Evolutionary conservation across 805 yeast genomes (phyloP).

Genomic region (Zygosaccharomyces pseudorouxii): DNA sequence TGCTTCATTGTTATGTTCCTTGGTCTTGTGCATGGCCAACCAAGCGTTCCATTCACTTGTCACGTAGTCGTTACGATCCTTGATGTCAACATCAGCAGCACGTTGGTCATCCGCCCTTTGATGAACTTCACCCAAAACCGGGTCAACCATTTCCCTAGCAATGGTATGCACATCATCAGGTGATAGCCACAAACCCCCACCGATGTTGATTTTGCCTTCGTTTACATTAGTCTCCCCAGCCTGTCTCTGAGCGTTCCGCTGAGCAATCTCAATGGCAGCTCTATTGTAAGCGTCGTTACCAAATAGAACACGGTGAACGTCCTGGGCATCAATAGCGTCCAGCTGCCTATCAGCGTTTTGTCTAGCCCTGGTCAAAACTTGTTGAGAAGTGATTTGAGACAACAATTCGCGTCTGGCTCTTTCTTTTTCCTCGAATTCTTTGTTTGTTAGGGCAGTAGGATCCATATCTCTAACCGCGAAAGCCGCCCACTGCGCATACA

Average conservation of each 20-base stretch:
- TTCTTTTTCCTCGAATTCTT: conserved; percentile 44
- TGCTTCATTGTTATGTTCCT: conserved; percentile 37
- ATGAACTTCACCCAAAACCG: conserved; percentile 72
- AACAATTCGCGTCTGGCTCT: conserved; percentile 27
- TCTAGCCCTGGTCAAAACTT: conserved; percentile 49
- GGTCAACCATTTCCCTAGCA: conserved; percentile 76
- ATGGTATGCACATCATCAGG: conserved; percentile 70
- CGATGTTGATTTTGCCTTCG: conserved; percentile 62
- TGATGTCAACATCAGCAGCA: conserved; percentile 44
- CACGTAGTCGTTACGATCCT: conserved; percentile 36
- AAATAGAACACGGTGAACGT: conserved; percentile 15
- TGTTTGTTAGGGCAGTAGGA: conserved; percentile 36
- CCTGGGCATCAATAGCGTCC: conserved; percentile 42
- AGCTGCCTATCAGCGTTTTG: conserved; percentile 44
- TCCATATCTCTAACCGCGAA: conserved; percentile 38
- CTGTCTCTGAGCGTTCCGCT: conserved; percentile 58
- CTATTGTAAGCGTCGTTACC: conserved; percentile 56
- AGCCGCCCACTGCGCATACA: conserved; percentile 42
- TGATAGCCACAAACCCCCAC: conserved; percentile 81
- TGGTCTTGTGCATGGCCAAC: conserved; percentile 38
- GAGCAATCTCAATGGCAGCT: conserved; percentile 74
- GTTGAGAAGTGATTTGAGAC: conserved; percentile 32
- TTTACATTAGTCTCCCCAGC: conserved; percentile 31
- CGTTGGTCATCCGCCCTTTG: conserved; percentile 69
- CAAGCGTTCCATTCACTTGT: conserved; percentile 39